These are phyloP conservation scores for Syncephalastrum monosporum DNA, from an alignment of 371 early-diverging fungal species.

Conservation along the genomic window DNA sequence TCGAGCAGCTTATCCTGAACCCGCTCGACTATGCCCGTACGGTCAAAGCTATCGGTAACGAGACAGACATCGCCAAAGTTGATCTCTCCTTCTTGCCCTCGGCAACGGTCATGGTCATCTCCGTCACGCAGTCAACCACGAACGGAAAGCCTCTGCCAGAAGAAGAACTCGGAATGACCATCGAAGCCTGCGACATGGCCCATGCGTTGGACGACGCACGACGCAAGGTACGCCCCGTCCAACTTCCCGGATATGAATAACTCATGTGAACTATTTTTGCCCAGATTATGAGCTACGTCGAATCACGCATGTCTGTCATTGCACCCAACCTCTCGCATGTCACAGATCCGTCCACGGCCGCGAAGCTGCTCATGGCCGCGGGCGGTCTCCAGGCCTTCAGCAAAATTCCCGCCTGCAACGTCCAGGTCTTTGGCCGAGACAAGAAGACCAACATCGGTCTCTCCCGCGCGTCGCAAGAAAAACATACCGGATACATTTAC, in stretches of 20 bases:
- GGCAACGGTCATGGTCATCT: conserved; percentile 90
- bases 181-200: conserved; percentile 83
- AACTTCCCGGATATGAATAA: too few relatives aligned
- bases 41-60: conserved; percentile 83
- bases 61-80: conserved; percentile 66
- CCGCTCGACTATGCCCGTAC: conserved; percentile 89
- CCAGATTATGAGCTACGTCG: conserved; percentile 86
- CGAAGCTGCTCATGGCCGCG: conserved; percentile 88
- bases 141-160: conserved; percentile 64
- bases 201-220: conserved; percentile 72
- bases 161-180: conserved; percentile 63
- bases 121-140: conserved; percentile 87
- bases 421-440: conserved; percentile 64
- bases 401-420: conserved; percentile 91
- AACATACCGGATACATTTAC: conserved; percentile 83
- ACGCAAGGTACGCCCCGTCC: conserved; percentile 41
- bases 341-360: conserved; percentile 86
- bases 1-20: conserved; percentile 84
- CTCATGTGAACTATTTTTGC: not conserved
- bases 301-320: conserved; percentile 88
- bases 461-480: conserved; percentile 67
- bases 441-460: conserved; percentile 75
- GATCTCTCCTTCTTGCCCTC: conserved; percentile 80
- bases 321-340: conserved; percentile 94
- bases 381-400: conserved; percentile 87